Evolutionary conservation across 306 rosid species (phyloP).

Genomic region (Rosa rugosa): DNA sequence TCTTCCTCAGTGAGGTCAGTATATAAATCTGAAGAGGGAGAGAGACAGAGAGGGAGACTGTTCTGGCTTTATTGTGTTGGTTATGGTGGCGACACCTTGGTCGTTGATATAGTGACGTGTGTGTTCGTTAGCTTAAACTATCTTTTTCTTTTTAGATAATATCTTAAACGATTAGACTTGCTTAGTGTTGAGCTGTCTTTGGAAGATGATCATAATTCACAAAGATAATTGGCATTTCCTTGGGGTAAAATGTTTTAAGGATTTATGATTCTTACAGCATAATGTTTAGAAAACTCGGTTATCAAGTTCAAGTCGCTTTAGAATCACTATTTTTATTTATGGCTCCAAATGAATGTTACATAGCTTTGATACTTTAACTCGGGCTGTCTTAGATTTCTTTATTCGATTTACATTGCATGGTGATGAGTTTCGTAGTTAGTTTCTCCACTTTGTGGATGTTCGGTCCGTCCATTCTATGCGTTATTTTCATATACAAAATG

Average conservation of each 20-base stretch:
- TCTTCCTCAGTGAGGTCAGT: background rate
- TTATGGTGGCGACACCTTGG: constrained; percentile 16
- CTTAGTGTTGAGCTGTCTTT: constrained; percentile 9
- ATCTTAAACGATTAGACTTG: background rate
- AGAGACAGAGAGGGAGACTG: background rate
- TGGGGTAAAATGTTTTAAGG: no score
- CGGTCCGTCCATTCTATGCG: no score
- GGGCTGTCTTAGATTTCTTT: no score
- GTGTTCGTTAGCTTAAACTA: background rate
- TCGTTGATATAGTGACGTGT: constrained; percentile 20
- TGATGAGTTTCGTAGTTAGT: no score
- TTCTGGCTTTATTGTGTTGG: constrained; percentile 7
- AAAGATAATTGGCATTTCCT: no score
- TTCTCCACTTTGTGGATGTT: no score
- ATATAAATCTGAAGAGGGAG: background rate
- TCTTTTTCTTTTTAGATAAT: background rate
- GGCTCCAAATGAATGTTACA: no score
- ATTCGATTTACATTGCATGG: background rate
- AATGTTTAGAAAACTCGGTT: no score
- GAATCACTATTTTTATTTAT: no score
- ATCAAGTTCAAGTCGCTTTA: no score
- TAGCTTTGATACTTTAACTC: no score
- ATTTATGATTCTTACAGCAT: no score
- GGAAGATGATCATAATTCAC: background rate
- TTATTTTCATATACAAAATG: background rate